Base-by-base conservation (phyloP, 1,284 basidiomycete genomes). In the Cryptococcus sp. region DNA sequence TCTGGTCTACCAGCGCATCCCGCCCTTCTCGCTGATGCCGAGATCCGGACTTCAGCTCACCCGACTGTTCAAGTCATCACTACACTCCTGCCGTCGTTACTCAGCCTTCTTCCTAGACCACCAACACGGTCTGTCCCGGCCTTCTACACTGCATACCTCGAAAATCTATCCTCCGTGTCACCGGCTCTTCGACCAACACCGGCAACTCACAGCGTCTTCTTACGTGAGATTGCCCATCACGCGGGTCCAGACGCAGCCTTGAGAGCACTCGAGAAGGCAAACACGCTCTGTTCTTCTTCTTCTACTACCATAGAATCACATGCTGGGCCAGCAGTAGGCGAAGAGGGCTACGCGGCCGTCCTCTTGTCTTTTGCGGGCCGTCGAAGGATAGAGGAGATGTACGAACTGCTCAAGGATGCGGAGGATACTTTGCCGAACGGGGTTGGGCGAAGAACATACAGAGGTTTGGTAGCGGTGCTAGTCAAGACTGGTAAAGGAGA, bases 1-100 rank as follows among this genome's bases (percentile, higher is more conserved):
- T 34, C 65, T 29, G 73, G 73, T 2, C 46, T 75, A 15, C 70
- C 73, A 0, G 46, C 54, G 45, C 60, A 52, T 29, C 60, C 56
- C 19, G 25, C 50, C 39, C 41, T 50, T 25, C 20, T 39, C 19
- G 16, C 26, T 17, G 17, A 23, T 20, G 13, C 39, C 37, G n/a
- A 23, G 43, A 41, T 19, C 22, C 19, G 16, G 8, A 17, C 19
- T 20, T 39, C 41, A 17, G 29, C 19, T 20, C 61, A 63, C 23
- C 70, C 73, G 1, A 55, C 60, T 0, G 58, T 63, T 17, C 55
- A 57, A 7, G 47, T 73, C 17, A 52, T 72, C 19, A 70, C 66
- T 3, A 60, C 68, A 1, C 17, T 72, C 26, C 45, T 73, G 11
- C 69, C 65, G 2, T 66, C 68, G 0, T 46, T 75, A 5, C 55